Base-by-base conservation (phyloP, 2,329 filamentous ascomycete genomes). In the Microdochium nivale region DNA sequence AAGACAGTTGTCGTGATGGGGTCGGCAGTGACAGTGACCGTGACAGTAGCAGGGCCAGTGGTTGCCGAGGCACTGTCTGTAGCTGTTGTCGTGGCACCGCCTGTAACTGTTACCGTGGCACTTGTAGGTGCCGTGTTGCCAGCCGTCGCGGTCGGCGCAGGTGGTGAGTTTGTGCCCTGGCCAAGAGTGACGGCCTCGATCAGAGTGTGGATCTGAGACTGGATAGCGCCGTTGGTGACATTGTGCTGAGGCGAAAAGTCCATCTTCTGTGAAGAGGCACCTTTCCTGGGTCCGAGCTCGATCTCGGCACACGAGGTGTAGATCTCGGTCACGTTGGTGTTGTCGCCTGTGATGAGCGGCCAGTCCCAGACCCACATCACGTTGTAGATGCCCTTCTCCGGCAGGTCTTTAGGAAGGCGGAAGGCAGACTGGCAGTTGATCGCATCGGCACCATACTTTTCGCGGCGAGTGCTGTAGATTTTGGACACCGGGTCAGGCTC, bases 351-450 rank as follows among this genome's bases (percentile, higher is more conserved):
- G 63, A 82, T 73, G 14, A 81, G 84, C 2, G 86, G 85, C 89
- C 90, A 99, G 67, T 95, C 87, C 94, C 94, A 97, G 47, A 96
- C 86, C 92, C 92, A 97, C 75, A 96, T 95, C 49, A 96, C 70
- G 2, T 90, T 92, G 66, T 91, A 88, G 25, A 78, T 77, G 27
- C 83, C 79, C 46, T 83, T 82, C 10, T 74, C 67, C n/a, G 77
- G 67, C 47, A 82, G 72, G 59, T 87, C 79, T 4, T 73, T 63
- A 0, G 94, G 94, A 14, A 99, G 73, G 62, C 84, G 76, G 48
- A 96, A 73, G 62, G 94, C 84, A 33, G 84, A 84, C 68, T 96
- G 91, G 70, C 94, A 97, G 72, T 78, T 84, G 49, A 91, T 74
- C 60, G 86, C 80, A 47, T 70, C 68, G 25, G 78, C 80, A 1